Evolutionary conservation across 805 yeast species (phyloP).

Genomic region (Lachancea sp.): DNA sequence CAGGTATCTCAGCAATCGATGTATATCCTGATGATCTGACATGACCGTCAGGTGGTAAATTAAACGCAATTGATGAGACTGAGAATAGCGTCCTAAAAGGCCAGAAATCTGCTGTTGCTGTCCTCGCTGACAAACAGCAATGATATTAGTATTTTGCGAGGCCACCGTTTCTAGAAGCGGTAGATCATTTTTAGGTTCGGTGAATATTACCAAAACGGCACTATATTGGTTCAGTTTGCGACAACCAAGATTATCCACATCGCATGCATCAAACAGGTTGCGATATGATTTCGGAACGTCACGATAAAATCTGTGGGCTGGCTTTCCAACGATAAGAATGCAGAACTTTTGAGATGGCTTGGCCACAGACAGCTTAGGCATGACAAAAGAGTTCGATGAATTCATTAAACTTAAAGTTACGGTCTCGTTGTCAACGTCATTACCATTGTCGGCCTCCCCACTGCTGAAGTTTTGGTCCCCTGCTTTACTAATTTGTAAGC

Average conservation of each 20-base stretch:
- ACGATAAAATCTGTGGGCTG: slow-evolving; percentile 22
- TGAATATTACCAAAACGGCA: slow-evolving; percentile 21
- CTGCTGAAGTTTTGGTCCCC: background rate
- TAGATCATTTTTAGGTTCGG: slow-evolving; percentile 22
- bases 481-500: background rate
- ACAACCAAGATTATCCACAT: slow-evolving; percentile 15
- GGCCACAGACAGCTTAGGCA: slow-evolving; percentile 29
- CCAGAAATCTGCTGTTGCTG: slow-evolving; percentile 25
- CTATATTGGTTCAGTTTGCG: slow-evolving; percentile 13
- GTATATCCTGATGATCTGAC: slow-evolving; percentile 21
- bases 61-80: slow-evolving; percentile 18
- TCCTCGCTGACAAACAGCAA: slow-evolving; percentile 27
- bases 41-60: slow-evolving; percentile 23
- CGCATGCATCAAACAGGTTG: slow-evolving; percentile 21
- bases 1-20: slow-evolving; percentile 17
- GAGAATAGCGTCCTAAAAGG: slow-evolving; percentile 18
- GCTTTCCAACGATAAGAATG: slow-evolving; percentile 26
- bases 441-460: slow-evolving; percentile 4
- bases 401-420: slow-evolving; percentile 22
- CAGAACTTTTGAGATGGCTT: slow-evolving; percentile 19
- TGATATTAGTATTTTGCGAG: slow-evolving; percentile 18
- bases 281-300: slow-evolving; percentile 23
- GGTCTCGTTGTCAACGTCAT: slow-evolving; percentile 20
- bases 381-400: slow-evolving; percentile 30
- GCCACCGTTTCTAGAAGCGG: slow-evolving; percentile 22